phyloP scores from a whole-genome alignment of 805 yeast species.

The Metschnikowia drakensbergensis region DNA sequence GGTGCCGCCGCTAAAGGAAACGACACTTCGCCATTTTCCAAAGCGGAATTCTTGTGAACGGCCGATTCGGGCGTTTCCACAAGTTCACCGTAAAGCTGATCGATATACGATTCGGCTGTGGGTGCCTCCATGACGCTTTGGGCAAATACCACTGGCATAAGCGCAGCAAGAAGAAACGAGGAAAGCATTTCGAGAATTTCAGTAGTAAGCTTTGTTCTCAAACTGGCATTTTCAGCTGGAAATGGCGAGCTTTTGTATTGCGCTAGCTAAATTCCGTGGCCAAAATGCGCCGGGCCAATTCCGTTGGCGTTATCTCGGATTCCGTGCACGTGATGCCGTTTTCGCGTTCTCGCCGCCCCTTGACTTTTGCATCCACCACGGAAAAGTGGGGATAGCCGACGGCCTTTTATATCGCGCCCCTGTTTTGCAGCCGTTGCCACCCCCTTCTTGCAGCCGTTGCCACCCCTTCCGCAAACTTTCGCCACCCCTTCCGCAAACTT shows the following conservation, averaged over 20 bases:
- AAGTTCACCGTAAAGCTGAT: constrained; percentile 16
- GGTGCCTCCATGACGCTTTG: not conserved
- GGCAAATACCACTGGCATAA: not conserved
- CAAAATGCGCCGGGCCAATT: not conserved
- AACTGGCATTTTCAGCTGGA: not conserved
- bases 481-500: too few species aligned
- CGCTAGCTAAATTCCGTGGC: not conserved
- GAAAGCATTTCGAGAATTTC: not conserved
- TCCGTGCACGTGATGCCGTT: not conserved
- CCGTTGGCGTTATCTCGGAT: not conserved
- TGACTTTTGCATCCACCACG: too few species aligned
- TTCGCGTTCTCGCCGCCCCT: not conserved
- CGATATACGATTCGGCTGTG: constrained; percentile 10
- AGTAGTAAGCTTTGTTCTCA: not conserved
- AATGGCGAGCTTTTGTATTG: not conserved
- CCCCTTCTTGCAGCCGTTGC: not conserved
- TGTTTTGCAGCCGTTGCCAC: not conserved
- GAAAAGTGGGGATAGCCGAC: not conserved
- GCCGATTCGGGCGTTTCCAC: constrained; percentile 9
- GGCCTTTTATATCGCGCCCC: not conserved
- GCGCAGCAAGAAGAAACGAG: not conserved
- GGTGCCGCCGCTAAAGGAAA: not conserved
- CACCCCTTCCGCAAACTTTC: not conserved
- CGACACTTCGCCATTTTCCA: constrained; percentile 2
- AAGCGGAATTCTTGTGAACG: constrained; percentile 3